These are phyloP conservation scores for Komagataella mondaviorum DNA, from an alignment of 805 yeast genomes.

Conservation along the genomic window DNA sequence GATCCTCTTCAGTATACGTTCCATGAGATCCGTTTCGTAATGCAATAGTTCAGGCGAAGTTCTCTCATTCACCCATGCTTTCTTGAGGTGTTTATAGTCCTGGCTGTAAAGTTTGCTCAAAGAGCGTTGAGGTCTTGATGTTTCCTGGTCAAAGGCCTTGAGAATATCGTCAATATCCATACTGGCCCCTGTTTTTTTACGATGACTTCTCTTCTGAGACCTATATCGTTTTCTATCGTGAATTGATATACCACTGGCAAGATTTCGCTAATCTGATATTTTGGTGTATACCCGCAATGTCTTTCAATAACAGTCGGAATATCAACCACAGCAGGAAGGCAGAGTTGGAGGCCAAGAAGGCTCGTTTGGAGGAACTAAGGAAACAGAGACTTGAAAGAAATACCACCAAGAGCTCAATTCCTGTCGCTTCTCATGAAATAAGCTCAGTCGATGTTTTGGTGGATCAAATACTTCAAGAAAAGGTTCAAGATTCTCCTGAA, in stretches of 20 bases:
- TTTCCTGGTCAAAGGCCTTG: constrained; percentile 40
- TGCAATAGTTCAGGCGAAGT: constrained; percentile 79
- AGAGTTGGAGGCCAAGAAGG: constrained; percentile 34
- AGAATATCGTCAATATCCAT: constrained; percentile 63
- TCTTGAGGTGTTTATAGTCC: constrained; percentile 32
- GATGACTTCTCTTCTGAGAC: background rate
- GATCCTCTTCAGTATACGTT: constrained; percentile 41
- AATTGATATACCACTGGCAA: background rate
- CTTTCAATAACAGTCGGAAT: background rate
- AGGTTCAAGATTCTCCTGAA: background rate
- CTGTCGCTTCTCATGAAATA: background rate
- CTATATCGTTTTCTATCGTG: background rate
- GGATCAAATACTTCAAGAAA: constrained; percentile 1
- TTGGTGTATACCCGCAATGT: background rate
- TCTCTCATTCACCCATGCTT: constrained; percentile 74
- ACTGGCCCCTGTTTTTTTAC: background rate
- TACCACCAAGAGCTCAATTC: constrained; percentile 5
- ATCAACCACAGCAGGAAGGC: background rate
- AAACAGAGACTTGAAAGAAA: constrained; percentile 25
- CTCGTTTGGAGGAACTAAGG: constrained; percentile 36
- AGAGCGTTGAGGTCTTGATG: constrained; percentile 12
- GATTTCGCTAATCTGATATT: background rate
- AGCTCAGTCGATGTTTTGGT: background rate
- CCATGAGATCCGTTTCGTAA: constrained; percentile 49
- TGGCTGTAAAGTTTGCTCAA: constrained; percentile 13